phyloP scores from a whole-genome alignment of 441 rosid genomes.

The Gossypium gossypioides region DNA sequence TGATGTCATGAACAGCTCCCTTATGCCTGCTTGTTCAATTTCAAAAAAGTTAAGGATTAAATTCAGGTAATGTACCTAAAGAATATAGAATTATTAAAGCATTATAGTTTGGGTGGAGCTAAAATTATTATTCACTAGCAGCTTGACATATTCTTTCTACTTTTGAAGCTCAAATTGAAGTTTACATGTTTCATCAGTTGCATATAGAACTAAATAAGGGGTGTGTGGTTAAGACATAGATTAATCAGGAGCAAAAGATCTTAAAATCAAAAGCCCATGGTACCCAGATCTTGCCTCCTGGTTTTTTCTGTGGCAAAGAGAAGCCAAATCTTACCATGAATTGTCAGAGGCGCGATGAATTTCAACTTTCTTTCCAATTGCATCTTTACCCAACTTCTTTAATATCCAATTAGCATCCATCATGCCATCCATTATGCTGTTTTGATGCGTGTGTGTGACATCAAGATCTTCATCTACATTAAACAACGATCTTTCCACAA shows the following conservation, averaged over 20 bases:
- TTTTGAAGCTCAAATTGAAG: background rate
- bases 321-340: constrained; percentile 61
- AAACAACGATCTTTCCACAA: constrained; percentile 38
- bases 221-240: background rate
- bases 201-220: background rate
- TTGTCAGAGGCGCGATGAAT: constrained; percentile 61
- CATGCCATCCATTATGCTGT: constrained; percentile 60
- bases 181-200: background rate
- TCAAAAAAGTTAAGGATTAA: background rate
- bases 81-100: background rate
- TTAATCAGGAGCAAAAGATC: background rate
- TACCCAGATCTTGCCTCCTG: background rate
- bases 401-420: constrained; percentile 94
- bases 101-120: background rate
- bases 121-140: background rate
- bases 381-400: constrained; percentile 45
- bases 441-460: constrained; percentile 36
- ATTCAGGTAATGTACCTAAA: background rate
- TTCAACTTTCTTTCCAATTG: background rate
- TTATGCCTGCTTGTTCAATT: constrained; percentile 51
- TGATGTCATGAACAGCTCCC: constrained; percentile 57
- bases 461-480: constrained; percentile 39
- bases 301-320: background rate
- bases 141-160: background rate
- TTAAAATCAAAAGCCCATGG: background rate